These are phyloP conservation scores for Hanseniaspora hatyaiensis DNA, from an alignment of 805 yeast genomes.

Conservation along the genomic window DNA sequence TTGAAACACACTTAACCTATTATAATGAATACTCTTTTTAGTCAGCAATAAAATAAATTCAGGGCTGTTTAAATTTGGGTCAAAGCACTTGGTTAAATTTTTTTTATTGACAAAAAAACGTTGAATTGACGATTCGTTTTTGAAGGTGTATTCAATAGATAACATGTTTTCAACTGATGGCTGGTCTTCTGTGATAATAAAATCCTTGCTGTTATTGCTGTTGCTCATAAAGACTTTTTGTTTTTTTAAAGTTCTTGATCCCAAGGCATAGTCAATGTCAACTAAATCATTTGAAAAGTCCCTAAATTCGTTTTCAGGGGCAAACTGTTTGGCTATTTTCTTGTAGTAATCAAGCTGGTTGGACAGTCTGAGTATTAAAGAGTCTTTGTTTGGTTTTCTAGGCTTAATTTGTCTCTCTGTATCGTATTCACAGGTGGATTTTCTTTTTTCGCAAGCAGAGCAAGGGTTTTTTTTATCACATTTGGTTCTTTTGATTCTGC, in stretches of 20 bases:
- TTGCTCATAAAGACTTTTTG: not conserved
- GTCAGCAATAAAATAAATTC: no score
- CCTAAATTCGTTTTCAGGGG: not conserved
- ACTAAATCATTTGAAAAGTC: not conserved
- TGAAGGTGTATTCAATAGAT: not conserved
- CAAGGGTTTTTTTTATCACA: conserved; percentile 31
- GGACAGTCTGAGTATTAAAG: conserved; percentile 24
- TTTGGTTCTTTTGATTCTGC: conserved; percentile 27
- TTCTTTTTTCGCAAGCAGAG: conserved; percentile 24
- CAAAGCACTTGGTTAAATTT: no score
- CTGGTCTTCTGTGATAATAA: not conserved
- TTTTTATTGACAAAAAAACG: not conserved
- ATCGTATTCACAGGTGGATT: conserved; percentile 26
- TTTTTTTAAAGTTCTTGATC: conserved; percentile 6
- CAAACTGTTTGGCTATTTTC: conserved; percentile 20
- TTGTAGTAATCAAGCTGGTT: conserved; percentile 28
- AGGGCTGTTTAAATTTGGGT: no score
- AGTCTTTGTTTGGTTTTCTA: conserved; percentile 26
- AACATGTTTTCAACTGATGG: no score
- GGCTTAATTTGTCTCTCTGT: conserved; percentile 27
- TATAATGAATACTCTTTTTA: not conserved
- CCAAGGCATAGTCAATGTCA: conserved; percentile 6
- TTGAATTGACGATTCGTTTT: not conserved
- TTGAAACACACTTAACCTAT: not conserved
- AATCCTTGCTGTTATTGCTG: not conserved